Base-by-base conservation (phyloP, 345 rosid species). In the Microthlaspi erraticum region DNA sequence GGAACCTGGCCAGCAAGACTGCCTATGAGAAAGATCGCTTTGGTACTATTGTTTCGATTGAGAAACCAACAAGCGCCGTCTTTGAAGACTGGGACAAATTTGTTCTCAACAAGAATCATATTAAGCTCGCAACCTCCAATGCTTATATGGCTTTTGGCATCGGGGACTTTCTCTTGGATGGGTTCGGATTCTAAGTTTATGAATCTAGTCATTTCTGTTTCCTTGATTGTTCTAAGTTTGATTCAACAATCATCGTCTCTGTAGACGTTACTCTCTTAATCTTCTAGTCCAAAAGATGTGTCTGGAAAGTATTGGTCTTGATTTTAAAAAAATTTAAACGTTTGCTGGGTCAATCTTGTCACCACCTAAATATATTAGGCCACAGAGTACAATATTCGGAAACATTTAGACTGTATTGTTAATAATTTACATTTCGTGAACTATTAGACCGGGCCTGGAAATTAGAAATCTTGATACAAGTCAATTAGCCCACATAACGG, bases 71-170 rank as follows among this genome's bases (percentile, higher is more conserved):
- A 20, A 50, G 59, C 38, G 14, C 20, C 12, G n/a, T 50, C 59
- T 20, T 36, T 3, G 59, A 37, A 2, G 37, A 65, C 1, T 65
- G 70, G 60, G 10, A 2, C 2, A 6, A 5, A 6, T 16, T 2
- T 31, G 6, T 12, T 19, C 59, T 65, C 36, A 65, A 16, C 14
- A 7, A 65, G 20, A 10, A 36, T 11, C 70, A 65, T 48, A 65
- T 65, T 26, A 36, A 39, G 60, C 37, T 66, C 1, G 61, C 71
- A 5, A 29, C 23, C 23, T 29, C 71, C 0, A 65, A 65, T 65
- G 59, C 70, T 9, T 65, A 37, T 26, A 19, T 23, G 1, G 70
- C 60, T 51, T 65, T 50, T 14, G n/a, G 9, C 12, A 2, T 37
- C 2, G 70, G 70, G 10, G 14, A 29, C 37, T 6, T 10, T 6